Conservation (phyloP, 768 basidiomycete species). For the Sporobolomyces roseus region DNA sequence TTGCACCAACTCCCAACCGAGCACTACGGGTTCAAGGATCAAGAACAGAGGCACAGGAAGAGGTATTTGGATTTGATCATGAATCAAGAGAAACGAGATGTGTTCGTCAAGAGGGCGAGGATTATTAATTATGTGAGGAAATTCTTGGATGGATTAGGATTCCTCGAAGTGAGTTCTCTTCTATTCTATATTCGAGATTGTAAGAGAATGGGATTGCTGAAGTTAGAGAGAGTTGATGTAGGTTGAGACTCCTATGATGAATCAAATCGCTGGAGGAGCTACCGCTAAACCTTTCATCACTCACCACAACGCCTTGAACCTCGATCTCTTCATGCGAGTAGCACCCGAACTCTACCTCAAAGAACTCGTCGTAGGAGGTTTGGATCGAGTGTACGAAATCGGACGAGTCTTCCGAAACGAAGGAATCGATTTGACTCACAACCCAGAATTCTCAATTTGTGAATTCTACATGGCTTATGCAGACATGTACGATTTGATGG, state of each 20-base stretch:
- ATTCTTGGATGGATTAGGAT: conserved; percentile 83
- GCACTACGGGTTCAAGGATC: conserved; percentile 93
- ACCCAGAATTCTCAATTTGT: conserved; percentile 98
- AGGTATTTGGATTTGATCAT: conserved; percentile 97
- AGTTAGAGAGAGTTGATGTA: conserved; percentile 14
- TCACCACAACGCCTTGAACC: conserved; percentile 95
- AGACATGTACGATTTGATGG: conserved; percentile 98
- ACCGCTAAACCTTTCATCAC: conserved; percentile 99
- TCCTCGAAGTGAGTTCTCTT: conserved; percentile 66
- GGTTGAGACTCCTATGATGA: conserved; percentile 98
- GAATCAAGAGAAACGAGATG: conserved; percentile 78
- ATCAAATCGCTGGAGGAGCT: conserved; percentile 90
- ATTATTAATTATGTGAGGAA: conserved; percentile 90
- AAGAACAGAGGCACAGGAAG: conserved; percentile 96
- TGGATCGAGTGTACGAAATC: conserved; percentile 97
- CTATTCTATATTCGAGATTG: no score
- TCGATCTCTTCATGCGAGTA: conserved; percentile 93
- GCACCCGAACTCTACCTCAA: conserved; percentile 98
- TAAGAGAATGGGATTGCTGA: no score
- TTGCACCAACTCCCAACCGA: conserved; percentile 89
- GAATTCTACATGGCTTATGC: conserved; percentile 99
- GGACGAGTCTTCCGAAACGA: conserved; percentile 98
- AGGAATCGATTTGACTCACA: conserved; percentile 97
- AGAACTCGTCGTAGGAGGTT: conserved; percentile 91
- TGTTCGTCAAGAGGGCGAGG: conserved; percentile 82